phyloP scores from a whole-genome alignment of 1,284 basidiomycete genomes.

The Malassezia slooffiae region DNA sequence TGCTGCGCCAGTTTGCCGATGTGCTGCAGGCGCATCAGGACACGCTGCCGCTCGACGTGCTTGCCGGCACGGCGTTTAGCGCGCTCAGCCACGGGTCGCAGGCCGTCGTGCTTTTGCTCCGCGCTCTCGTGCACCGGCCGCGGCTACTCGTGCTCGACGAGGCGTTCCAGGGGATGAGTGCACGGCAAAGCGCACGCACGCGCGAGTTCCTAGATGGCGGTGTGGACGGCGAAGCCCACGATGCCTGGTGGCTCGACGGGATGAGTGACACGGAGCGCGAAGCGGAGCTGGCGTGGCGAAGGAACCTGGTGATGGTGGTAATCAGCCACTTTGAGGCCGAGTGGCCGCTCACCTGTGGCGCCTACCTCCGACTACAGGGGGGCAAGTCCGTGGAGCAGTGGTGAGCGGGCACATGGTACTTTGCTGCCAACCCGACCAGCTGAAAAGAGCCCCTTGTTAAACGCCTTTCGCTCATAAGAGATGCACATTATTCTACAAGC shows the following conservation, averaged over 20 bases:
- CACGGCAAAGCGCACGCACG: conserved; percentile 20
- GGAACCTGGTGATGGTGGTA: conserved; percentile 23
- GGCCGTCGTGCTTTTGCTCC: conserved; percentile 34
- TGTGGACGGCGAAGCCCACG: neutral
- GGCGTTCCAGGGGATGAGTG: conserved; percentile 43
- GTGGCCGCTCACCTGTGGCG: conserved; percentile 31
- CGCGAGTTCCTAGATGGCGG: conserved; percentile 25
- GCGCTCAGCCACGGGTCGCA: conserved; percentile 32
- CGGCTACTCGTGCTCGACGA: conserved; percentile 39
- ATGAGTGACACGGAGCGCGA: conserved; percentile 1
- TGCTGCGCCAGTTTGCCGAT: conserved; percentile 23
- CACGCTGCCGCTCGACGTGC: neutral
- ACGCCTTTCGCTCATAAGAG: too few relatives aligned
- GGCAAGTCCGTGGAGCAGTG: conserved; percentile 25
- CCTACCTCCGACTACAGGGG: conserved; percentile 24
- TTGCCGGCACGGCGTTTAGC: conserved; percentile 18
- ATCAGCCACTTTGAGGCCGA: conserved; percentile 44
- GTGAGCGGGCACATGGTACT: too few relatives aligned
- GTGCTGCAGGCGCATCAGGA: conserved; percentile 13
- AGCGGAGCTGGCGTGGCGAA: conserved; percentile 14
- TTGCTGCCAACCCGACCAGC: too few relatives aligned
- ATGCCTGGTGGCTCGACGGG: conserved; percentile 11
- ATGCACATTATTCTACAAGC: too few relatives aligned
- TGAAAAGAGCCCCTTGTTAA: too few relatives aligned
- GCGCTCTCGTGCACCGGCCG: conserved; percentile 33